These are phyloP conservation scores for Eucalyptus curtisii DNA, from an alignment of 345 rosid genomes.

Conservation along the genomic window DNA sequence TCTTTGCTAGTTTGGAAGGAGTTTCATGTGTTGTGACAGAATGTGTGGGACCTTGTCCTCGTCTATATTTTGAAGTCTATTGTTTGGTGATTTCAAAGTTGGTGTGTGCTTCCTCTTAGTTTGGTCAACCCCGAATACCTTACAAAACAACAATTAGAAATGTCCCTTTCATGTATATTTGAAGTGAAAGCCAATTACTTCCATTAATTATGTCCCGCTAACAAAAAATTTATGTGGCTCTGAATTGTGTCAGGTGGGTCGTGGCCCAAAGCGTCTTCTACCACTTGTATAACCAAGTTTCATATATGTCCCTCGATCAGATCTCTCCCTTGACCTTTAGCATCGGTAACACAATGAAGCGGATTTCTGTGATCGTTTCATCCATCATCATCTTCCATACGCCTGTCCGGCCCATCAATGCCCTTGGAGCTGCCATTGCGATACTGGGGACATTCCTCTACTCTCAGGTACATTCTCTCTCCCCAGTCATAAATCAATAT, in stretches of 20 bases:
- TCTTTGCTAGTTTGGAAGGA: neutral
- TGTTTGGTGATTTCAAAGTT: neutral
- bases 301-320: slow-evolving; percentile 42
- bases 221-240: neutral
- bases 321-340: slow-evolving; percentile 42
- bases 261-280: slow-evolving; percentile 42
- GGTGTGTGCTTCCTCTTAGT: neutral
- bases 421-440: slow-evolving; percentile 44
- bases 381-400: slow-evolving; percentile 44
- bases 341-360: slow-evolving; percentile 43
- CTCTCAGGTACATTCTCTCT: slow-evolving; percentile 21
- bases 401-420: slow-evolving; percentile 32
- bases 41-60: neutral
- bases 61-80: neutral
- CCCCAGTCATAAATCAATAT: neutral
- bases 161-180: neutral
- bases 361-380: slow-evolving; percentile 29
- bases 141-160: neutral
- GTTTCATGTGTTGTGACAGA: neutral
- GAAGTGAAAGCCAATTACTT: neutral
- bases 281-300: slow-evolving; percentile 40
- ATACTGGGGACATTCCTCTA: slow-evolving; percentile 39
- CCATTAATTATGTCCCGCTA: neutral
- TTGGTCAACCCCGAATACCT: neutral
- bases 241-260: slow-evolving; percentile 31